phyloP scores from a whole-genome alignment of 768 basidiomycete genomes.

The Mycena floridula region DNA sequence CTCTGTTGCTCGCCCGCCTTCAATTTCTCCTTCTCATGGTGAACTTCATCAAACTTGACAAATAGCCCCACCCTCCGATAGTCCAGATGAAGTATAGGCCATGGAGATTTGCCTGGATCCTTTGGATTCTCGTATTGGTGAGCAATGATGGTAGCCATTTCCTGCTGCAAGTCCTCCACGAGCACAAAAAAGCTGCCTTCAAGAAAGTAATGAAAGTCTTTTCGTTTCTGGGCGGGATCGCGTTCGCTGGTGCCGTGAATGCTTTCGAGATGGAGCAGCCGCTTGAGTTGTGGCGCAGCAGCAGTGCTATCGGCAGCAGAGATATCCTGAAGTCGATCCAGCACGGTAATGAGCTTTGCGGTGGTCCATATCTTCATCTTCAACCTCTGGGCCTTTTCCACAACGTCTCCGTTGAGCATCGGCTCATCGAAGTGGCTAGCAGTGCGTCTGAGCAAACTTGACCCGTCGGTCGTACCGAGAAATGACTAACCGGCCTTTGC shows the following conservation, averaged over 20 bases:
- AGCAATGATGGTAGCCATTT: conserved; percentile 77
- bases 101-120: conserved; percentile 48
- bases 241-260: conserved; percentile 87
- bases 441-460: no score
- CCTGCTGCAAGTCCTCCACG: conserved; percentile 83
- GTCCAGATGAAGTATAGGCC: conserved; percentile 83
- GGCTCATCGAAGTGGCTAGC: no score
- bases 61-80: conserved; percentile 71
- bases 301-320: conserved; percentile 28
- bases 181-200: conserved; percentile 74
- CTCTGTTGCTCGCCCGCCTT: conserved; percentile 53
- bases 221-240: conserved; percentile 82
- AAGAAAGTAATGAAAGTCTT: conserved; percentile 84
- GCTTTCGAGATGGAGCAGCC: conserved; percentile 74
- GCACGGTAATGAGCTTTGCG: conserved; percentile 64
- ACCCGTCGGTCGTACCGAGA: background rate
- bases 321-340: conserved; percentile 60
- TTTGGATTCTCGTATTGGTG: conserved; percentile 70
- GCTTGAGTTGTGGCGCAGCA: conserved; percentile 49
- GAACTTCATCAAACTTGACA: conserved; percentile 64
- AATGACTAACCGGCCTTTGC: conserved; percentile 10
- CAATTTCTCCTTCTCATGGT: conserved; percentile 66
- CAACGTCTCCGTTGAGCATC: no score
- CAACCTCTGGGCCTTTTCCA: conserved; percentile 61
- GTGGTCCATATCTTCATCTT: conserved; percentile 87